Evolutionary conservation across 805 yeast species (phyloP).

Genomic region (Starmerella ratchasimensis): DNA sequence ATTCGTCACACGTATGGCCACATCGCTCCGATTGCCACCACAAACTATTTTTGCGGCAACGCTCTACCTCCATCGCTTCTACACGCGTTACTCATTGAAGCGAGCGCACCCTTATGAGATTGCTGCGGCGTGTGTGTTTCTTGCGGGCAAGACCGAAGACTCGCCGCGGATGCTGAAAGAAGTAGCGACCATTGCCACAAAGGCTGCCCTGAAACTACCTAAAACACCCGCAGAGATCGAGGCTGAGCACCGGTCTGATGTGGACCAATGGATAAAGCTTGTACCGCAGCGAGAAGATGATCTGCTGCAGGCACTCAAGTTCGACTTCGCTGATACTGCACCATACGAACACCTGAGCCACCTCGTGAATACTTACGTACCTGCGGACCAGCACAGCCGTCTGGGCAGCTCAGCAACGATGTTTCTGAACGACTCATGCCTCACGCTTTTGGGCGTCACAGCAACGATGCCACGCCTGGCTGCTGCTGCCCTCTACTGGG

Average conservation of each 20-base stretch:
- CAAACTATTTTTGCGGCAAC: conserved; percentile 38
- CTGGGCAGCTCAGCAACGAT: conserved; percentile 13
- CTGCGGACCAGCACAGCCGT: conserved; percentile 6
- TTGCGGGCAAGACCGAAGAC: conserved; percentile 44
- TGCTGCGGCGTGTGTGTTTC: conserved; percentile 38
- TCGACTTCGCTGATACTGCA: conserved; percentile 34
- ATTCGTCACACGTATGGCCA: conserved; percentile 34
- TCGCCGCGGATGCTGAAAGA: conserved; percentile 36
- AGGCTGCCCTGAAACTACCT: conserved; percentile 33
- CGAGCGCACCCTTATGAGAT: conserved; percentile 37
- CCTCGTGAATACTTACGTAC: conserved; percentile 9
- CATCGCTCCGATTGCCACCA: conserved; percentile 34
- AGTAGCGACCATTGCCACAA: conserved; percentile 37
- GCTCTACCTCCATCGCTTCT: conserved; percentile 38
- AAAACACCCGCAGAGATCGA: conserved; percentile 27
- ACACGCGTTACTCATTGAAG: conserved; percentile 33
- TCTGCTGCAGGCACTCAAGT: conserved; percentile 34
- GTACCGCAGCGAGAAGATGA: conserved; percentile 35
- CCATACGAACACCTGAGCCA: conserved; percentile 24
- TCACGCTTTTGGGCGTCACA: conserved; percentile 26
- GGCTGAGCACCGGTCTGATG: conserved; percentile 34
- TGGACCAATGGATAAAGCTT: conserved; percentile 39
- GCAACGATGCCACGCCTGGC: conserved; percentile 27
- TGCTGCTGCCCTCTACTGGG: conserved; percentile 29
- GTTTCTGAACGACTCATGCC: conserved; percentile 30